A percentile compares a stretch with the other conserved stretches of the same genome.
These are phyloP conservation scores for Nothophoma quercina DNA, from an alignment of 2,329 filamentous ascomycete genomes.

Conservation along the genomic window DNA sequence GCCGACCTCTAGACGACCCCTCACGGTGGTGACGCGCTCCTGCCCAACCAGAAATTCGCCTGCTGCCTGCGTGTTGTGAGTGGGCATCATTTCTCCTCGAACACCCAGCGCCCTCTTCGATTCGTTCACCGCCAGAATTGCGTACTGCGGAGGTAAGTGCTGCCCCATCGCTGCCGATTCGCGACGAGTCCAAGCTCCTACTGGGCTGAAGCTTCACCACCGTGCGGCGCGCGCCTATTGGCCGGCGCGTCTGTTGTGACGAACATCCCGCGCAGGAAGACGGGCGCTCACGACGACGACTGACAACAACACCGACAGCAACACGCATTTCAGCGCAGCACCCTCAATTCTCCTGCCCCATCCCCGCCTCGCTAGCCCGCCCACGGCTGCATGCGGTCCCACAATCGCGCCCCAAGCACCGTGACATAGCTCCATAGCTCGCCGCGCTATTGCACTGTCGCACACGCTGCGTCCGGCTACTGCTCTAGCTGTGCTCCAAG, in stretches of 20 bases:
- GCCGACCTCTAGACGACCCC: not conserved
- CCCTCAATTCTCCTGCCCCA: conserved; percentile 15
- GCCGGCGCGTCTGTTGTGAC: conserved; percentile 25
- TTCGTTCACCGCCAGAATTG: conserved; percentile 2
- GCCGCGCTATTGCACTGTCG: too few species aligned
- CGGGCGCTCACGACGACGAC: not conserved
- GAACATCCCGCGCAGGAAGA: conserved; percentile 3
- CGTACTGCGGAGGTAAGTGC: not conserved
- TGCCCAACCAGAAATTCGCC: conserved; percentile 12
- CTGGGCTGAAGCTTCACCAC: not conserved
- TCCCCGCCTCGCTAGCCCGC: conserved; percentile 16
- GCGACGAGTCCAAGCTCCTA: conserved; percentile 3
- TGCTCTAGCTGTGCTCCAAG: conserved; percentile 18
- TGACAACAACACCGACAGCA: conserved; percentile 23
- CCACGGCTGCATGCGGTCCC: conserved; percentile 26
- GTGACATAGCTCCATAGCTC: conserved; percentile 9
- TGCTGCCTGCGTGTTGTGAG: conserved; percentile 4
- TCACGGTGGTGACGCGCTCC: not conserved
- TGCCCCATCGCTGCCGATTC: conserved; percentile 2
- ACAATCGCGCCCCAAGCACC: conserved; percentile 11
- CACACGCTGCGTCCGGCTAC: conserved; percentile 22
- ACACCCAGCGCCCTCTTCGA: not conserved
- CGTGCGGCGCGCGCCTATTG: conserved; percentile 19
- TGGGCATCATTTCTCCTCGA: not conserved
- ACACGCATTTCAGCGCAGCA: conserved; percentile 4